phyloP scores from a whole-genome alignment of 805 yeast genomes.

The Kregervanrija pseudodelftensis region DNA sequence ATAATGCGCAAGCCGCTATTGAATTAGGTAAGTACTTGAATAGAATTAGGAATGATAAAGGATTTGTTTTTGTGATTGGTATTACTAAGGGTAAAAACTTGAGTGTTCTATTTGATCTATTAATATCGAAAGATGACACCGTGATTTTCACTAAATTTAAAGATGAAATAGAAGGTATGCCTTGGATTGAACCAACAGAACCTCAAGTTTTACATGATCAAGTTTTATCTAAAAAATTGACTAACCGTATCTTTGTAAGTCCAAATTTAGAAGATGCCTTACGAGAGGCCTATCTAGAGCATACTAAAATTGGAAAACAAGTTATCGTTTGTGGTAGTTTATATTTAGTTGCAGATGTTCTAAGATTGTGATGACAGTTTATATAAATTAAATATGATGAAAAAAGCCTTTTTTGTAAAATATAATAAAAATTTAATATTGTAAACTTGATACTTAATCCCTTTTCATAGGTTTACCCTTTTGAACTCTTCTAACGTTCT shows the following conservation, averaged over 20 bases:
- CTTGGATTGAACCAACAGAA: slow-evolving; percentile 66
- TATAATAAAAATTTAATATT: neutral
- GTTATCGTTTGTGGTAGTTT: slow-evolving; percentile 65
- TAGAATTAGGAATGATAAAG: slow-evolving; percentile 5
- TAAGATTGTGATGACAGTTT: slow-evolving; percentile 24
- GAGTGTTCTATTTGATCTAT: slow-evolving; percentile 43
- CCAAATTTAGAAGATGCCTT: slow-evolving; percentile 24
- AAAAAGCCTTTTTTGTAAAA: neutral
- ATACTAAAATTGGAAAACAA: slow-evolving; percentile 6
- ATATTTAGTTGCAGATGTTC: slow-evolving; percentile 55
- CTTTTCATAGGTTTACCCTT: slow-evolving; percentile 25
- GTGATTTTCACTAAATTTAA: slow-evolving; percentile 61
- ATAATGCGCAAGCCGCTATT: slow-evolving; percentile 78
- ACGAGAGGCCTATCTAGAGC: slow-evolving; percentile 13
- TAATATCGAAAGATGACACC: slow-evolving; percentile 40
- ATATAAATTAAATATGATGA: neutral
- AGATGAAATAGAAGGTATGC: slow-evolving; percentile 74
- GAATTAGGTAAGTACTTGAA: slow-evolving; percentile 55
- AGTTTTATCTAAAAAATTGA: slow-evolving; percentile 22
- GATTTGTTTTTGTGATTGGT: slow-evolving; percentile 57
- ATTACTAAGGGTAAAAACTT: slow-evolving; percentile 69
- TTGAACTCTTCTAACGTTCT: slow-evolving; percentile 30
- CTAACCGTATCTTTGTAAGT: neutral
- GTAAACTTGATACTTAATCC: neutral
- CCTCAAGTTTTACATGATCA: slow-evolving; percentile 25